Percentiles rank a stretch among this genome's conserved stretches.
Evolutionary conservation across 2,329 filamentous ascomycete species (phyloP).

Genomic region (Fusarium pseudograminearum): DNA sequence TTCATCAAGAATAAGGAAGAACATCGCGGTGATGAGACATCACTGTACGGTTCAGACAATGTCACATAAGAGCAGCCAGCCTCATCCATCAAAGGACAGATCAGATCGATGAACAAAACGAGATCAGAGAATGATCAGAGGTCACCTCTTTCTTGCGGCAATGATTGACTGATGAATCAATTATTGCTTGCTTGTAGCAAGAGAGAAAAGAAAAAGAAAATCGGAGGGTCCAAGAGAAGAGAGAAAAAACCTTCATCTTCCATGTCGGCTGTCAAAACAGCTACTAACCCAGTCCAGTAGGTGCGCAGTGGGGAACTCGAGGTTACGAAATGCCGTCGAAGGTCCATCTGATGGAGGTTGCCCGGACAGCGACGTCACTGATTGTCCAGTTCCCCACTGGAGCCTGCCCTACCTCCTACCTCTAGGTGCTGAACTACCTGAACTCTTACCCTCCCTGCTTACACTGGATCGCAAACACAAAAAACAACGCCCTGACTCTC

Average conservation of each 20-base stretch:
- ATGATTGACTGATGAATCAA: constrained; percentile 15
- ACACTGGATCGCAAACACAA: constrained; percentile 22
- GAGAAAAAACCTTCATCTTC: constrained; percentile 27
- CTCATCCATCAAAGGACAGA: constrained; percentile 11
- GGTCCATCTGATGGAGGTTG: constrained; percentile 37
- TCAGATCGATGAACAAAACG: constrained; percentile 3
- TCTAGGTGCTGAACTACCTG: neutral
- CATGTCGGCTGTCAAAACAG: constrained; percentile 21
- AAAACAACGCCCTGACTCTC: neutral
- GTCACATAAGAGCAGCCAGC: constrained; percentile 23
- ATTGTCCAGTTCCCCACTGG: constrained; percentile 20
- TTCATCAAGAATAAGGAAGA: constrained; percentile 6
- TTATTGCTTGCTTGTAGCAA: constrained; percentile 1
- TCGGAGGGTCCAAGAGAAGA: neutral
- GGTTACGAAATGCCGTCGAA: constrained; percentile 8
- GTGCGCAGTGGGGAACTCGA: constrained; percentile 15
- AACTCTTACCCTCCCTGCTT: constrained; percentile 8
- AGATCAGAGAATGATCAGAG: neutral
- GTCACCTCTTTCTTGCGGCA: neutral
- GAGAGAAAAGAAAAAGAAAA: constrained; percentile 10
- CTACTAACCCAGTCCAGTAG: constrained; percentile 32
- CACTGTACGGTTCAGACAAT: constrained; percentile 11
- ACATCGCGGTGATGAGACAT: constrained; percentile 19
- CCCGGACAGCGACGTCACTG: constrained; percentile 50
- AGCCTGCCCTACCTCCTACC: neutral